phyloP scores from a whole-genome alignment of 139 green algal genomes.

The Chlamydomonas schloesseri region DNA sequence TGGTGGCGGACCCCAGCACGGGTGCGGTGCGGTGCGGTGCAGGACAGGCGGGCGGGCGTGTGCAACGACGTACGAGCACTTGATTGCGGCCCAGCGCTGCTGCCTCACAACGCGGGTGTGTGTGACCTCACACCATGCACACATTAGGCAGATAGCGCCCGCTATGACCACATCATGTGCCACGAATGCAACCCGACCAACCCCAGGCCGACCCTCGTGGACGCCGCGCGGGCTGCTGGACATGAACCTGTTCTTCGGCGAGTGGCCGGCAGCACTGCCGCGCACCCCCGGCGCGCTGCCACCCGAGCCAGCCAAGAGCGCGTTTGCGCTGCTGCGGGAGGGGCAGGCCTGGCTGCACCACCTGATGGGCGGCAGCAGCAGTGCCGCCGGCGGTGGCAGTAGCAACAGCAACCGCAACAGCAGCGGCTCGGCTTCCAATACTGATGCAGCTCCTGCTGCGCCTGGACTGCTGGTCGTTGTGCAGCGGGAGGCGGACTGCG shows the following conservation, averaged over 20 bases:
- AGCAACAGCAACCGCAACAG: neutral
- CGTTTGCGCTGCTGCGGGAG: slow-evolving; percentile 57
- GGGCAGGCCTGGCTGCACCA: slow-evolving; percentile 59
- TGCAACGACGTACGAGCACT: too few relatives aligned
- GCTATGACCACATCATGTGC: too few relatives aligned
- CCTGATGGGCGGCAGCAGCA: too few relatives aligned
- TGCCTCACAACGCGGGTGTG: too few relatives aligned
- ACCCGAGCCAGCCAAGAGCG: slow-evolving; percentile 29
- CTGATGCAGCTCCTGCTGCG: too few relatives aligned
- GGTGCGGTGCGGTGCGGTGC: too few relatives aligned
- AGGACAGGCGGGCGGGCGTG: too few relatives aligned
- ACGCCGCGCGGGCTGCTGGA: slow-evolving; percentile 57
- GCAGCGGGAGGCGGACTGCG: slow-evolving; percentile 39
- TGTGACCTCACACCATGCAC: too few relatives aligned
- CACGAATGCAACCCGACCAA: too few relatives aligned
- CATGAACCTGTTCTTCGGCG: slow-evolving; percentile 60
- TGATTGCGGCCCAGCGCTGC: too few relatives aligned
- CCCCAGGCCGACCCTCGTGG: slow-evolving; percentile 44
- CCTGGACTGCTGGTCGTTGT: slow-evolving; percentile 38
- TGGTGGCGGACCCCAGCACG: neutral
- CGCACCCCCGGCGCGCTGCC: slow-evolving; percentile 6
- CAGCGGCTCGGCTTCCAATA: neutral
- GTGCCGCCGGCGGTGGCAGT: neutral
- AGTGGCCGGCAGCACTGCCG: slow-evolving; percentile 52
- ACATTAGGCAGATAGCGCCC: too few relatives aligned